Evolutionary conservation across 345 rosid species (phyloP).

Genomic region (Salix caprea): DNA sequence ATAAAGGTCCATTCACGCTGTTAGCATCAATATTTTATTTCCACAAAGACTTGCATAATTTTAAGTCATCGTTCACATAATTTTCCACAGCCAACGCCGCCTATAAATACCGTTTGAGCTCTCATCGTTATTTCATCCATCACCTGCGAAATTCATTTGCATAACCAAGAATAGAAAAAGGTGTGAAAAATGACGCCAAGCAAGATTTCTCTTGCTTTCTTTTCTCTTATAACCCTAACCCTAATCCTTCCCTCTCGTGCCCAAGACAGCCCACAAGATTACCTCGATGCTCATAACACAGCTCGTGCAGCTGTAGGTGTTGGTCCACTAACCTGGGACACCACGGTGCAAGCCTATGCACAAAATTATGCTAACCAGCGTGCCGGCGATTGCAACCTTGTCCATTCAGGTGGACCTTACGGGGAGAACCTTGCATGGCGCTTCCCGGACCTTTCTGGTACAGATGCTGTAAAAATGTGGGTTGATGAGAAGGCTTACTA

Average conservation of each 20-base stretch:
- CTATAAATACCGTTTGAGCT: not conserved
- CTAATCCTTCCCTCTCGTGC: conserved; percentile 4
- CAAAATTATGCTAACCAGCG: not conserved
- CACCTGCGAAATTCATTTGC: not conserved
- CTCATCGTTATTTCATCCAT: not conserved
- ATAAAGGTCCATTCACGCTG: too few species aligned
- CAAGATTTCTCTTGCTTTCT: not conserved
- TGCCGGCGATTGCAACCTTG: not conserved
- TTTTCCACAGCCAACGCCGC: not conserved
- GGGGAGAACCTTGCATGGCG: conserved; percentile 18
- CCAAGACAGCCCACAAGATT: conserved; percentile 17
- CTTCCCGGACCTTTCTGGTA: not conserved
- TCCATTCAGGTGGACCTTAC: conserved; percentile 18
- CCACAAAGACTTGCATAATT: too few species aligned
- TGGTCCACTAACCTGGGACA: conserved; percentile 10
- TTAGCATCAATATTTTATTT: too few species aligned
- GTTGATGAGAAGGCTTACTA: conserved; percentile 14
- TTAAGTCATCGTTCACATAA: not conserved
- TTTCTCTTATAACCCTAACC: not conserved
- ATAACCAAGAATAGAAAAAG: not conserved
- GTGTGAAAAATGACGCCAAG: not conserved
- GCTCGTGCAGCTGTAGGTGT: conserved; percentile 13
- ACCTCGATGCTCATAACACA: conserved; percentile 15
- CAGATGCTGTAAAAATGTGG: conserved; percentile 16
- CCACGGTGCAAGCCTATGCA: conserved; percentile 9